Evolutionary conservation across 2,329 filamentous ascomycete species (phyloP), one percentile per base, ranked within the genome.

Genomic region (Fonsecaea pugnacius): DNA sequence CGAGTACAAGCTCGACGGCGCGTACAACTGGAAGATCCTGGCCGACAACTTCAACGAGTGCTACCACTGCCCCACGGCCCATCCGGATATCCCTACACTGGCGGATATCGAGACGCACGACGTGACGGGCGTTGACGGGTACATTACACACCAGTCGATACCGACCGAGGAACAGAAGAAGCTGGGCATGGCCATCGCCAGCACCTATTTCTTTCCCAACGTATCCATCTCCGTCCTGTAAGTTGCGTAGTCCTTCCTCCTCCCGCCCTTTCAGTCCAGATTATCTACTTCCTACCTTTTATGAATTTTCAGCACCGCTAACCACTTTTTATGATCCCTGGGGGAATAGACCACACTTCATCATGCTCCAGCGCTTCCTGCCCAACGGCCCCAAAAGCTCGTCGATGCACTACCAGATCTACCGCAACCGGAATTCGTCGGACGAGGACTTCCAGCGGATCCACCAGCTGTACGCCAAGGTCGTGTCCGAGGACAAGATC

Each of bases 401-500:
- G 1, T 77, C 78, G 43, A 88, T 89, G 83, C 79, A 80, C 62
- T 88, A 89, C 74, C 84, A 89, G 72, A 82, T 89, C 62, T 89
- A 81, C 78, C 81, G 85, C 64, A 85, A 88, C 80, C 85, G 84
- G 73, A 76, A 84, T 72, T 83, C 85, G 2, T 79, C 78, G 18
- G 83, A 87, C 7, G 82, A 83, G 32, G 83, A 87, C 66, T 89
- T 89, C 72, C 74, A 80, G n/a, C 74, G 78, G 58, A 85, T 88
- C 74, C 82, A 80, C 73, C 75, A 83, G 52, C 84, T 88, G 70
- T 89, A 88, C 78, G 85, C 85, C 75, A 83, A 84, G 43, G 82
- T 89, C 74, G 85, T 88, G 83, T 79, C 80, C 1, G 87, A 89
- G 74, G 87, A 89, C 77, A 88, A 88, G 71, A 78, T 82, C 8